Conservation (phyloP, 2,329 filamentous ascomycete genomes). For the Neofusicoccum kwambonambiense region DNA sequence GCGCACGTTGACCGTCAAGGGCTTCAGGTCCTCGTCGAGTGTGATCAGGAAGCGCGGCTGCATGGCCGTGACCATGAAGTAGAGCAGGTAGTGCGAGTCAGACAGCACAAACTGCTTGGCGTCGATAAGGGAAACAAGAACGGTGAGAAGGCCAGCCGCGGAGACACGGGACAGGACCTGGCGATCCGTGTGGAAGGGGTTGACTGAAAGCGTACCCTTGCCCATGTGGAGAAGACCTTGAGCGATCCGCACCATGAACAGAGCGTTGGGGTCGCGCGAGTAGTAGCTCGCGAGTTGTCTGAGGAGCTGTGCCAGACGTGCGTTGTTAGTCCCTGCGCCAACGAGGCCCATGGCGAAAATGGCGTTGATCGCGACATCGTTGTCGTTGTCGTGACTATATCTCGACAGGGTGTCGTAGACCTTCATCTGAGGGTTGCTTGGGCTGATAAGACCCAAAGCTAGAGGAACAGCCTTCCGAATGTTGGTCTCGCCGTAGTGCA, state of each 20-base stretch:
- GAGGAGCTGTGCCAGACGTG: constrained; percentile 88
- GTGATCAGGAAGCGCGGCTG: constrained; percentile 95
- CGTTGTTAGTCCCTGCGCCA: constrained; percentile 97
- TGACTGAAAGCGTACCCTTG: constrained; percentile 93
- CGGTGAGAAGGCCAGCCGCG: constrained; percentile 82
- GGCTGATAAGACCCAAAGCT: constrained; percentile 93
- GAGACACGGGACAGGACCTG: constrained; percentile 92
- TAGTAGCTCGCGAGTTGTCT: constrained; percentile 97
- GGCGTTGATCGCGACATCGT: constrained; percentile 95
- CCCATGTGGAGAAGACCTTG: constrained; percentile 98
- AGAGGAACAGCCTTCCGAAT: constrained; percentile 94
- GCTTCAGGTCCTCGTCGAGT: constrained; percentile 89
- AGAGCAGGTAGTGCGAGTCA: constrained; percentile 86
- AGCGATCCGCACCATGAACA: constrained; percentile 99
- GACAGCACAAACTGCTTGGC: constrained; percentile 79
- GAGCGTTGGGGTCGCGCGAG: constrained; percentile 88
- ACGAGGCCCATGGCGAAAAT: constrained; percentile 99
- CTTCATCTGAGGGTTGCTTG: constrained; percentile 99
- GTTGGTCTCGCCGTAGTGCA: constrained; percentile 98
- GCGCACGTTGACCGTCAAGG: constrained; percentile 90
- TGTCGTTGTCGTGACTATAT: constrained; percentile 98
- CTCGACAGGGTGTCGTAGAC: constrained; percentile 96
- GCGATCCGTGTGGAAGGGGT: constrained; percentile 98
- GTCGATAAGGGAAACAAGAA: constrained; percentile 91
- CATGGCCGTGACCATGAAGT: constrained; percentile 96